Conservation (phyloP, 495 filamentous ascomycete genomes). For the Neurospora sp. region DNA sequence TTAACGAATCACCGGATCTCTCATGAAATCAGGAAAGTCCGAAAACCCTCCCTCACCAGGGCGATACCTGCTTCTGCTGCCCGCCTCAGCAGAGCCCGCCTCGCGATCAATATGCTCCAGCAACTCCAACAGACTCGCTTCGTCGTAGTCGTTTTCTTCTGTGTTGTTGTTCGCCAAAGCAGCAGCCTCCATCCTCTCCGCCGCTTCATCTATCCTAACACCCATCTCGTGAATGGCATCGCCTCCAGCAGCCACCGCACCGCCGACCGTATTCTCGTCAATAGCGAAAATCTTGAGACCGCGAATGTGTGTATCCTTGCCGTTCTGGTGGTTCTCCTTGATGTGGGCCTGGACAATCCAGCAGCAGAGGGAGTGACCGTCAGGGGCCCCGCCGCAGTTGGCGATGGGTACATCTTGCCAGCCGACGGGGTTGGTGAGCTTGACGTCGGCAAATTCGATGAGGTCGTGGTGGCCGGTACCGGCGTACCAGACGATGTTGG, state of each 20-base stretch:
- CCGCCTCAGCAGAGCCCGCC: neutral
- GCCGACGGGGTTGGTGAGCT: conserved; percentile 68
- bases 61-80: neutral
- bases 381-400: conserved; percentile 50
- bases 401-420: conserved; percentile 80
- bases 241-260: neutral
- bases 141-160: conserved; percentile 7
- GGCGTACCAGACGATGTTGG: conserved; percentile 73
- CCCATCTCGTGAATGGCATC: conserved; percentile 4
- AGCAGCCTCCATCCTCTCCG: conserved; percentile 3
- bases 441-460: conserved; percentile 68
- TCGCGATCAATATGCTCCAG: conserved; percentile 12
- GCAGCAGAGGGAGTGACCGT: conserved; percentile 64
- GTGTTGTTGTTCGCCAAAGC: conserved; percentile 5
- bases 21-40: conserved; percentile 32
- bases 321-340: conserved; percentile 96
- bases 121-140: conserved; percentile 22
- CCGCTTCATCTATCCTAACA: conserved; percentile 14
- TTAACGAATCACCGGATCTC: conserved; percentile 36
- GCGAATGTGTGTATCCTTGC: conserved; percentile 94
- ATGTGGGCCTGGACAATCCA: conserved; percentile 81
- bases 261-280: conserved; percentile 39
- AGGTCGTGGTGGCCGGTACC: conserved; percentile 84
- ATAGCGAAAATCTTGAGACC: conserved; percentile 83
- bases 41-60: conserved; percentile 21